Conservation (phyloP, 208 protist species). For the Naegleria lovaniensis region DNA sequence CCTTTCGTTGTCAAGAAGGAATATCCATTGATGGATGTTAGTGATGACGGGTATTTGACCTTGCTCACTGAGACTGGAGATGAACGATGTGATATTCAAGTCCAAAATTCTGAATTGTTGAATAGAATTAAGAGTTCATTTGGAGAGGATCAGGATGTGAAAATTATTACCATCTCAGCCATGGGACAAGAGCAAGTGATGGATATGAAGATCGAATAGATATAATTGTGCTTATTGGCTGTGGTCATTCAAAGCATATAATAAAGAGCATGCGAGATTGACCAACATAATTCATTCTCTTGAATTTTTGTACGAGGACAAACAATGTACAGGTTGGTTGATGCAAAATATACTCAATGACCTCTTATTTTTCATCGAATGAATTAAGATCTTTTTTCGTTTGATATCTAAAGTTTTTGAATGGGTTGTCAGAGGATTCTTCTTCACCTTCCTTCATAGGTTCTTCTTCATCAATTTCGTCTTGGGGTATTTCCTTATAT, state of each 20-base stretch:
- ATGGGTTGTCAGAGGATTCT: neutral
- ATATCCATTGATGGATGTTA: slow-evolving; percentile 65
- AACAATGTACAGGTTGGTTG: too few species aligned
- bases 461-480: neutral
- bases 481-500: neutral
- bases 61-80: slow-evolving; percentile 83
- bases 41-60: slow-evolving; percentile 81
- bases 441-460: neutral
- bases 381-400: neutral
- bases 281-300: too few species aligned
- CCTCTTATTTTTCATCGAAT: neutral
- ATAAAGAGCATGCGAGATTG: too few species aligned
- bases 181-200: slow-evolving; percentile 89
- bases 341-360: too few species aligned
- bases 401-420: slow-evolving; percentile 12
- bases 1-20: slow-evolving; percentile 86
- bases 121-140: slow-evolving; percentile 78
- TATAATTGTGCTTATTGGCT: too few species aligned
- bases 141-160: slow-evolving; percentile 83
- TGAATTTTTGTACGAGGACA: too few species aligned
- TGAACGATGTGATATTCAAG: slow-evolving; percentile 85
- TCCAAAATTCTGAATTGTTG: slow-evolving; percentile 72
- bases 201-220: slow-evolving; percentile 60
- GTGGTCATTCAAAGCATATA: too few species aligned
- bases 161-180: slow-evolving; percentile 81